Conservation (phyloP, 169 alveolate genomes). For the Prorocentrum cordatum region DNA sequence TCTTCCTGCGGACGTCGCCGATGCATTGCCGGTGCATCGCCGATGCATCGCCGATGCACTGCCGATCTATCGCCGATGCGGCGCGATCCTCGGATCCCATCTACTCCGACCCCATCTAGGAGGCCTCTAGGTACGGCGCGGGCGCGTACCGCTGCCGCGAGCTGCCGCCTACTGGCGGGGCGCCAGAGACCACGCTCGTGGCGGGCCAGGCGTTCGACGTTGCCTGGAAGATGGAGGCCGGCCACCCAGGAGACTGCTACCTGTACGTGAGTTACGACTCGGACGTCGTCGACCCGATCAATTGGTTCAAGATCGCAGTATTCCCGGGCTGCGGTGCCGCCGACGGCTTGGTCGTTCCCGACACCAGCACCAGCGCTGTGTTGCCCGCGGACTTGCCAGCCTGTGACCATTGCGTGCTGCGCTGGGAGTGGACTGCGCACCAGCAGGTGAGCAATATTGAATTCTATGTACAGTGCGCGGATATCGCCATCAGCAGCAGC, state of each 20-base stretch:
- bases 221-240: conserved; percentile 59
- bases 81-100: no score
- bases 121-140: no score
- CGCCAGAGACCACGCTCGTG: no score
- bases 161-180: no score
- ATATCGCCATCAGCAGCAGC: conserved; percentile 22
- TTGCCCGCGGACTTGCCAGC: conserved; percentile 25
- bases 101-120: no score
- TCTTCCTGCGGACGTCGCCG: no score
- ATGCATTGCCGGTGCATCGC: no score
- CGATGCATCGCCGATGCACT: no score
- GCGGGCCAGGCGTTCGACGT: no score
- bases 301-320: conserved; percentile 24
- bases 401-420: conserved; percentile 56
- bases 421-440: conserved; percentile 48
- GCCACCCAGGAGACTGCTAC: conserved; percentile 57
- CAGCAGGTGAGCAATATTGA: conserved; percentile 50
- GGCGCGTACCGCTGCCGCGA: no score
- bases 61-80: no score
- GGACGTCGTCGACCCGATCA: no score
- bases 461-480: conserved; percentile 45
- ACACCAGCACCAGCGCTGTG: background rate
- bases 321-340: conserved; percentile 40
- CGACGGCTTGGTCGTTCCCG: background rate
- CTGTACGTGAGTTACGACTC: conserved; percentile 9